Conservation (phyloP, 2,329 filamentous ascomycete genomes). For the Cercospora nicotianae region DNA sequence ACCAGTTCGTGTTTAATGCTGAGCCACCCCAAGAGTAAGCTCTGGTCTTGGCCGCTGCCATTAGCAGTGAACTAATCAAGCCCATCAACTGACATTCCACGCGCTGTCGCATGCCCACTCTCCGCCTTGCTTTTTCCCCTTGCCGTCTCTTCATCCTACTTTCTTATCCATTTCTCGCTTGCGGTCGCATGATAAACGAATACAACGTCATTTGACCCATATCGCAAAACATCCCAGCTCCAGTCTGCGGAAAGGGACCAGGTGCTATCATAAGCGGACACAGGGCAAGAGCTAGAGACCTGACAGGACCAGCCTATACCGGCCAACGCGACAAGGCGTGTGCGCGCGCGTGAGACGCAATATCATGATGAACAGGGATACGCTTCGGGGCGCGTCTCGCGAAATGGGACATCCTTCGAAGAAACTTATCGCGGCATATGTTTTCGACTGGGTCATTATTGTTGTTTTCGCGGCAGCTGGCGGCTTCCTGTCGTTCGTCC, state of each 20-base stretch:
- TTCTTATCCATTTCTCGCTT: background rate
- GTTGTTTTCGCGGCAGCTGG: constrained; percentile 40
- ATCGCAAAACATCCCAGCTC: background rate
- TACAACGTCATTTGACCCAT: background rate
- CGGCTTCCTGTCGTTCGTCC: constrained; percentile 53
- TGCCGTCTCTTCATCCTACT: background rate
- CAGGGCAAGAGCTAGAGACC: background rate
- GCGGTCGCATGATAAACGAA: background rate
- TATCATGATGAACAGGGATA: constrained; percentile 7
- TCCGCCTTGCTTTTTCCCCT: background rate
- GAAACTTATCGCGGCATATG: constrained; percentile 62
- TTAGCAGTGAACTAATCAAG: background rate
- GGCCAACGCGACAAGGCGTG: background rate
- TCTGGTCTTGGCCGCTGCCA: background rate
- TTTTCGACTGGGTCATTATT: constrained; percentile 72
- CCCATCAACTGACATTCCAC: background rate
- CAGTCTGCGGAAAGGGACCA: background rate
- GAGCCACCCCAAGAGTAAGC: constrained; percentile 4
- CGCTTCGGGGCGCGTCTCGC: constrained; percentile 17
- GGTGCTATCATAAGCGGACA: background rate
- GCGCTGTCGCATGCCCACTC: background rate
- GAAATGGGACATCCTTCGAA: constrained; percentile 21
- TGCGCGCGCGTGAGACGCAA: background rate
- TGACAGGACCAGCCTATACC: background rate
- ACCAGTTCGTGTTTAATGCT: background rate